Percentiles rank a stretch among this genome's conserved stretches.
These are phyloP conservation scores for Cystofilobasidium bisporidii DNA, from an alignment of 768 basidiomycete genomes.

Conservation along the genomic window DNA sequence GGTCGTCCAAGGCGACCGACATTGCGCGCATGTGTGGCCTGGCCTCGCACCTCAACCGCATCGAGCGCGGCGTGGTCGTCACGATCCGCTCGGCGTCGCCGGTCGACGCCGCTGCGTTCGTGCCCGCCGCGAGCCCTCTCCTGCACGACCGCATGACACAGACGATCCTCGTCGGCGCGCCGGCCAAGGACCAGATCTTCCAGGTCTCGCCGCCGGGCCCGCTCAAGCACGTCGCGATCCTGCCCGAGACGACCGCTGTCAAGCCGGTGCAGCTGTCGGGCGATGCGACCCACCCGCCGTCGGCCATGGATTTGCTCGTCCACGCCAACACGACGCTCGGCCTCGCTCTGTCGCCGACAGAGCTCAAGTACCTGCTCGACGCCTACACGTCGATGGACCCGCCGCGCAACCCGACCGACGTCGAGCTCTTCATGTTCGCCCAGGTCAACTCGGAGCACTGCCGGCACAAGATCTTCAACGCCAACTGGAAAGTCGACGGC, in stretches of 20 bases:
- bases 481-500: conserved; percentile 83
- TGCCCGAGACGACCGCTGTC: conserved; percentile 37
- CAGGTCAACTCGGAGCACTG: conserved; percentile 99
- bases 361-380: conserved; percentile 82
- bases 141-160: conserved; percentile 98
- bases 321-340: conserved; percentile 75
- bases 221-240: conserved; percentile 62
- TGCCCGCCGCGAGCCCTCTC: conserved; percentile 35
- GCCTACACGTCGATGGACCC: conserved; percentile 57
- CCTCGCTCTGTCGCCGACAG: conserved; percentile 77
- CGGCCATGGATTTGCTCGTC: conserved; percentile 49
- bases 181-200: conserved; percentile 49
- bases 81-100: conserved; percentile 47
- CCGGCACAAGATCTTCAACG: conserved; percentile 98
- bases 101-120: conserved; percentile 45
- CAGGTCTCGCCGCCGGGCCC: conserved; percentile 51
- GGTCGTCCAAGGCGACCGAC: conserved; percentile 98
- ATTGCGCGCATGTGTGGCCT: conserved; percentile 82
- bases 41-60: conserved; percentile 56
- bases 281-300: conserved; percentile 12
- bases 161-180: conserved; percentile 52
- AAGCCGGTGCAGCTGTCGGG: conserved; percentile 34
- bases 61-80: conserved; percentile 76
- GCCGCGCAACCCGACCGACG: conserved; percentile 78
- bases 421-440: conserved; percentile 99